Conservation (phyloP, 1,139 yeast species). For the Maudiozyma humilis region DNA sequence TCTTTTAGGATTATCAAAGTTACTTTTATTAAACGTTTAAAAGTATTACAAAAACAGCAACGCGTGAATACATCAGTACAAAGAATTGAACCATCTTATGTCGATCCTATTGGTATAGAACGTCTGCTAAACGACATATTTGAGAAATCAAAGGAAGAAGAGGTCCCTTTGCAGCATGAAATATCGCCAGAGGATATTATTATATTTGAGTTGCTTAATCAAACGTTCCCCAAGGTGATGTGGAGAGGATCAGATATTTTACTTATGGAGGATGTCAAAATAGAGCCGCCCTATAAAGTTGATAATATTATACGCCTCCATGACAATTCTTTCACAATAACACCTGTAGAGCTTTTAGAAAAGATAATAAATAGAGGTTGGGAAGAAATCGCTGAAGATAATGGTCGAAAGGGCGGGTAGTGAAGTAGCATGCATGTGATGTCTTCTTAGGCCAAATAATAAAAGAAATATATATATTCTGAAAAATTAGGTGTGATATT, state of each 20-base stretch:
- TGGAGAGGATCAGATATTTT: conserved; percentile 43
- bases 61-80: conserved; percentile 22
- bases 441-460: no score
- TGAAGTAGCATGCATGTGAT: no score
- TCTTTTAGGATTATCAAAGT: conserved; percentile 48
- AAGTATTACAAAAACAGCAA: conserved; percentile 36
- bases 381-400: conserved; percentile 34
- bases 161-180: conserved; percentile 20
- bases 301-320: conserved; percentile 26
- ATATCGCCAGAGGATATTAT: conserved; percentile 42
- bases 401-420: conserved; percentile 51
- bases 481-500: no score
- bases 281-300: conserved; percentile 44
- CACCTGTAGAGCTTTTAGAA: conserved; percentile 42
- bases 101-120: neutral
- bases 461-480: no score
- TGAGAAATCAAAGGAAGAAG: conserved; percentile 14
- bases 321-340: conserved; percentile 30
- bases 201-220: conserved; percentile 42
- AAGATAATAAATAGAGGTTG: conserved; percentile 51
- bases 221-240: conserved; percentile 42
- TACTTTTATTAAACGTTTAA: conserved; percentile 48
- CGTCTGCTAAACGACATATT: conserved; percentile 15
- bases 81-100: conserved; percentile 25
- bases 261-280: conserved; percentile 45